phyloP scores from a whole-genome alignment of 2,329 filamentous ascomycete genomes.

The Acrocalymma vagum region DNA sequence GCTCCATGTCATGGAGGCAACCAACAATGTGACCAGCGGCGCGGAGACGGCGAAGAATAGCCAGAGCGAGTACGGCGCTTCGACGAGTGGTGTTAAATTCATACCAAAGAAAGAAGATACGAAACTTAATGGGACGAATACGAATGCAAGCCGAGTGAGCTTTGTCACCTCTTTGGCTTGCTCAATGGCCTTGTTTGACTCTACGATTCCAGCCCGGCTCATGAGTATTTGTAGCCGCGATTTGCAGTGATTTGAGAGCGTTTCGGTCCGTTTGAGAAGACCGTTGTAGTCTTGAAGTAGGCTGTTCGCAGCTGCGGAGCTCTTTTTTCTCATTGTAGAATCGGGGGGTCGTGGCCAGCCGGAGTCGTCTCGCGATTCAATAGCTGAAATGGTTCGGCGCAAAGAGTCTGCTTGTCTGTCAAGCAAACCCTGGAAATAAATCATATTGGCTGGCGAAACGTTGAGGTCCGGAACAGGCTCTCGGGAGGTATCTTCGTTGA shows the following conservation, averaged over 20 bases:
- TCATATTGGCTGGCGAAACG: too few relatives aligned
- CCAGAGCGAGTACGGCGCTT: constrained; percentile 7
- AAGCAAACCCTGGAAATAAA: too few relatives aligned
- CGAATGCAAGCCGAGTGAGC: constrained; percentile 6
- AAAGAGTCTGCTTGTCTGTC: too few relatives aligned
- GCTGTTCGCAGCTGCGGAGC: too few relatives aligned
- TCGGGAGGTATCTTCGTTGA: too few relatives aligned
- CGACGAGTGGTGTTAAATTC: constrained; percentile 33
- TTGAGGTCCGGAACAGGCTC: too few relatives aligned
- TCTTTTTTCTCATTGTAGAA: too few relatives aligned
- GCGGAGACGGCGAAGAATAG: constrained; percentile 12
- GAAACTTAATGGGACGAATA: constrained; percentile 7
- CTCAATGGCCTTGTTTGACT: constrained; percentile 30
- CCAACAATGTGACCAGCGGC: too few relatives aligned
- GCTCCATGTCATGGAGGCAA: too few relatives aligned
- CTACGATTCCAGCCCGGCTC: constrained; percentile 29
- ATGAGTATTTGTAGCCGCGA: constrained; percentile 17
- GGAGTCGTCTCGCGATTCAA: too few relatives aligned
- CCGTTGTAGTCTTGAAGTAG: constrained; percentile 8
- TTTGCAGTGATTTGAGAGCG: constrained; percentile 5
- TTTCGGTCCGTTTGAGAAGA: constrained; percentile 3
- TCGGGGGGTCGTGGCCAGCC: too few relatives aligned
- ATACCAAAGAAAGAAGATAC: constrained; percentile 7
- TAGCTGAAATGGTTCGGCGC: too few relatives aligned
- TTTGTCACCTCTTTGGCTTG: constrained; percentile 34